Base-by-base conservation (phyloP, 1,284 basidiomycete genomes). In the Vanrija sp. region DNA sequence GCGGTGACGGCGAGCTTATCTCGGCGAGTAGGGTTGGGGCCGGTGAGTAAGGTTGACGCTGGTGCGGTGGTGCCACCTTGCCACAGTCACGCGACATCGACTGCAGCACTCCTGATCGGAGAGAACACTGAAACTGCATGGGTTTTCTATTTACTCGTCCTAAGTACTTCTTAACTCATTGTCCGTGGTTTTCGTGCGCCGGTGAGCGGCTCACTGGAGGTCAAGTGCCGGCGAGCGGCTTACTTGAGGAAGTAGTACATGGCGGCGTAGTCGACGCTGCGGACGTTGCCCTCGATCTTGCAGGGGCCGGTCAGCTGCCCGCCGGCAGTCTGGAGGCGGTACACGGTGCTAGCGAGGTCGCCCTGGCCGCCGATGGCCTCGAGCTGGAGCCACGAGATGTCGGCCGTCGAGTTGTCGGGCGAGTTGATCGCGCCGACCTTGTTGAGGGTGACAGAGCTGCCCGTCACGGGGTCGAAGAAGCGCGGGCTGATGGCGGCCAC, bases 301-400 rank as follows among this genome's bases (percentile, higher is more conserved):
- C 81, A 83, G 77, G 79, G 31, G 3, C 39, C 16, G 31, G 85
- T 83, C 14, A 85, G 82, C 65, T 85, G 82, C n/a, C 85, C 85
- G 35, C 76, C 78, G 20, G 77, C 75, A 9, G 84, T 86, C 63
- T 84, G 79, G 10, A 81, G 74, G 47, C 84, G 74, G 73, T 79
- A 84, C 6, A 85, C 76, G 49, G 78, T 70, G 50, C 75, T 75
- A 4, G 84, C 83, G 35, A 85, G 69, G 3, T 71, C 64, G 4
- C 84, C 84, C 39, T 78, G n/a, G n/a, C n/a, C n/a, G n/a, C n/a
- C 57, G 24, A 66, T 31, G 35, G 54, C 62, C 4, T 72, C 77
- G 22, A 87, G 73, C 53, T 79, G 68, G 18, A 86, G 73, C 82
- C 83, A 85, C 57, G 83, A 78, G 25, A 86, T 75, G 59, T 86